Evolutionary conservation across 2,329 filamentous ascomycete genomes (phyloP), one percentile per base, ranked within the genome.

Genomic region (Hypoxylon sp.): DNA sequence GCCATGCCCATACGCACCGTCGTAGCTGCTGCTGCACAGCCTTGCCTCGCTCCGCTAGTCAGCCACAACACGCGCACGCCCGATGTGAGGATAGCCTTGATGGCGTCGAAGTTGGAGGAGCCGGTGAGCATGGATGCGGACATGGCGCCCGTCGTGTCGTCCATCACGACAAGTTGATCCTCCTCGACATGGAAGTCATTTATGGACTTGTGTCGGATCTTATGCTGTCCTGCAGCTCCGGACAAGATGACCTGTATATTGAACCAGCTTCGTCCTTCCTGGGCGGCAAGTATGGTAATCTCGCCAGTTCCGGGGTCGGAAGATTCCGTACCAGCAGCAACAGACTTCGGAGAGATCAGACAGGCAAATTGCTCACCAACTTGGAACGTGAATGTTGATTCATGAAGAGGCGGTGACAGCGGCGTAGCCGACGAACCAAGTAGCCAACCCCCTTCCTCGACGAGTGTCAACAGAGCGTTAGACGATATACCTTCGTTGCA

Each of bases 21-120:
- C 21, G 46, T 48, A 13, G 60, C 57, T n/a, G 51, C 49, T 13
- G 56, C 37, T 41, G 24, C 55, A 17, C 37, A 21, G 3, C 65
- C 67, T 23, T 67, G 55, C 20, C 64, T 59, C 6, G 65, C 62
- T 8, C 67, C 67, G 27, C 49, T 35, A 1, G 66, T 67, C 10
- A 68, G 24, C 67, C 66, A 66, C 9, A 67, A 37, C 9, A 61
- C 27, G 33, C 26, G 49, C 8, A 46, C 40, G 2, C 58, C 63
- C 9, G 61, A 60, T 4, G 48, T 21, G 5, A 68, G 38, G 6
- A 66, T 41, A 2, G 38, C n/a, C 41, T 67, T 66, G 18, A 68
- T 38, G 8, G 31, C 40, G 4, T 38, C 49, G 31, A 66, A 68
- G 15, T 48, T 53, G 0, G 23, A 11, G 15, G 46, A 13, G 7